Conservation (phyloP, 2,329 filamentous ascomycete species). For the Microcyclosporella mali region DNA sequence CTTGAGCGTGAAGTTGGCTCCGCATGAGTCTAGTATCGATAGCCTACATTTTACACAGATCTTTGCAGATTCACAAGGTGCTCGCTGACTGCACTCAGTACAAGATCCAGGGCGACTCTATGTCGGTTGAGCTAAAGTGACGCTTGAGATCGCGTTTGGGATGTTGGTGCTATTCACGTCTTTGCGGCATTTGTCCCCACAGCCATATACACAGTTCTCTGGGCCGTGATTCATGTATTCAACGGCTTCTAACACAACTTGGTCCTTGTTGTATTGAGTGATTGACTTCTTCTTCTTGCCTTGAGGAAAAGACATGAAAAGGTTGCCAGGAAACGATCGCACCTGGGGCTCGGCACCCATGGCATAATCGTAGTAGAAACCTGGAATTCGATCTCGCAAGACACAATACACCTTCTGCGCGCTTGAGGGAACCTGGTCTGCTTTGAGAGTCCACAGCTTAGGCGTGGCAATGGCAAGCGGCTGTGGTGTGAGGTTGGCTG, state of each 20-base stretch:
- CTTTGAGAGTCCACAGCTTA: slow-evolving; percentile 3
- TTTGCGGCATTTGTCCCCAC: slow-evolving; percentile 3
- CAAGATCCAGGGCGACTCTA: no score
- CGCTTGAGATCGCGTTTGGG: no score
- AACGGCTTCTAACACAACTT: slow-evolving; percentile 4
- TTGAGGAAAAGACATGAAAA: slow-evolving; percentile 6
- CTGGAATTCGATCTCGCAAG: slow-evolving; percentile 5
- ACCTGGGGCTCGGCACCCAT: slow-evolving; percentile 10
- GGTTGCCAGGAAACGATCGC: slow-evolving; percentile 2
- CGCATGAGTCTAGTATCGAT: background rate
- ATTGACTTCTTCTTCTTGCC: slow-evolving; percentile 7
- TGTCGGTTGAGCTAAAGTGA: no score
- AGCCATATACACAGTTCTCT: slow-evolving; percentile 3
- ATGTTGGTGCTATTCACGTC: background rate
- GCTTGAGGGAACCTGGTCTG: slow-evolving; percentile 1
- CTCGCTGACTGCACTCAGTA: background rate
- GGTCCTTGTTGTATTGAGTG: background rate
- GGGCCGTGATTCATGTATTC: slow-evolving; percentile 10
- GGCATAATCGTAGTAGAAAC: slow-evolving; percentile 12
- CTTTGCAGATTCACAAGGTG: background rate
- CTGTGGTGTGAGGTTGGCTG: background rate
- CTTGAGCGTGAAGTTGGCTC: background rate
- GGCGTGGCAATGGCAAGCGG: no score
- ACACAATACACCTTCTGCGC: slow-evolving; percentile 12
- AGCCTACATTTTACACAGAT: background rate